A percentile compares a stretch with the other conserved stretches of the same genome.
phyloP scores from a whole-genome alignment of 768 basidiomycete genomes.

The Piloderma croceum region DNA sequence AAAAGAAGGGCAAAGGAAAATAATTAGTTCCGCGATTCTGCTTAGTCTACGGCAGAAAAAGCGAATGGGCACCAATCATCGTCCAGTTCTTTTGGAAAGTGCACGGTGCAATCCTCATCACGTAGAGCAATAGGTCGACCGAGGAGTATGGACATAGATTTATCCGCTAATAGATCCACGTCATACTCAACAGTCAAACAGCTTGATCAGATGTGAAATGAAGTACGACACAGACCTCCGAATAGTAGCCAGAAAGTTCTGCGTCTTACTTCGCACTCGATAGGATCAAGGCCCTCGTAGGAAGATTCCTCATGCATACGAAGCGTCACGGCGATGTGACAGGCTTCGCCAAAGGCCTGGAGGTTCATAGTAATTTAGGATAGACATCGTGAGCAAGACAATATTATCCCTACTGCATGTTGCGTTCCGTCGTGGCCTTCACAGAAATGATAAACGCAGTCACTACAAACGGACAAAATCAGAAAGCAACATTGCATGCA shows the following conservation, averaged over 20 bases:
- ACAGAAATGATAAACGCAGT: constrained; percentile 83
- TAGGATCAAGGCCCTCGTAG: constrained; percentile 77
- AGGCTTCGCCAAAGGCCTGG: constrained; percentile 85
- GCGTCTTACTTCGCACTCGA: constrained; percentile 84
- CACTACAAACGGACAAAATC: constrained; percentile 36
- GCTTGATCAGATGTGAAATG: constrained; percentile 5
- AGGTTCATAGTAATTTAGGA: too few relatives aligned
- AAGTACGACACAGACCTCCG: constrained; percentile 51
- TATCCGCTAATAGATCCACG: constrained; percentile 50
- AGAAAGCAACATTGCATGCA: constrained; percentile 5
- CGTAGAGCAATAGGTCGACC: constrained; percentile 81
- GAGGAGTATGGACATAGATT: constrained; percentile 81
- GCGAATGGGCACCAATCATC: constrained; percentile 65
- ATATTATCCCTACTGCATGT: too few relatives aligned
- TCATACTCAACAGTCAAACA: background rate
- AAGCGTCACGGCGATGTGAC: constrained; percentile 74
- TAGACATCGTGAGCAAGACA: too few relatives aligned
- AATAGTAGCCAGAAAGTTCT: constrained; percentile 87
- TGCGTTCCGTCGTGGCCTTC: constrained; percentile 84
- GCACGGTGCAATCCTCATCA: constrained; percentile 86
- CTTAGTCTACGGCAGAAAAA: constrained; percentile 25
- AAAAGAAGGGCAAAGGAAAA: constrained; percentile 13
- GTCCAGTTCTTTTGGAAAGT: constrained; percentile 84
- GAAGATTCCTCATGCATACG: constrained; percentile 84
- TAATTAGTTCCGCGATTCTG: constrained; percentile 13